These are phyloP conservation scores for Apostasia ramifera DNA, from an alignment of 106 monocot genomes.

Conservation along the genomic window DNA sequence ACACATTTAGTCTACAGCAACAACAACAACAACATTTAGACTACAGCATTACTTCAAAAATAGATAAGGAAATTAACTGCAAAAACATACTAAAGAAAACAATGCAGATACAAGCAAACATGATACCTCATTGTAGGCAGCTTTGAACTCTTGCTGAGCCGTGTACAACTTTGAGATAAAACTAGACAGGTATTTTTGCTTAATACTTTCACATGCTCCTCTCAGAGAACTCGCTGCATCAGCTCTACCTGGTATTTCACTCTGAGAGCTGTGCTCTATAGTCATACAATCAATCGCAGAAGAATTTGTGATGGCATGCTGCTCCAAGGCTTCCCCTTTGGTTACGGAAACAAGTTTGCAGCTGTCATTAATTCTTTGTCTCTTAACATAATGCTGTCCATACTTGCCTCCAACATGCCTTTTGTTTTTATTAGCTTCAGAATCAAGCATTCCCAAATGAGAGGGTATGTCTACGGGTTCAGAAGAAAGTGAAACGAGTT, in stretches of 20 bases:
- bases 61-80: background rate
- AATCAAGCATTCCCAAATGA: conserved; percentile 8
- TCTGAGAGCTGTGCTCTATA: conserved; percentile 12
- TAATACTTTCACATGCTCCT: conserved; percentile 63
- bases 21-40: too few species aligned
- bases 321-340: conserved; percentile 5
- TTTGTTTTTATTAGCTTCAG: conserved; percentile 26
- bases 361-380: conserved; percentile 29
- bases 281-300: conserved; percentile 3
- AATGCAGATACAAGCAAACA: background rate
- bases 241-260: conserved; percentile 27
- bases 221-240: conserved; percentile 47
- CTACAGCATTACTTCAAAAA: too few species aligned
- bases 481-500: conserved; percentile 39
- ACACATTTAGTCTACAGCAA: too few species aligned
- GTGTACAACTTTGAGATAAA: conserved; percentile 59
- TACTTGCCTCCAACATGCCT: conserved; percentile 19
- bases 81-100: background rate
- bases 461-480: conserved; percentile 29
- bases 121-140: conserved; percentile 54
- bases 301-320: conserved; percentile 5
- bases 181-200: conserved; percentile 59
- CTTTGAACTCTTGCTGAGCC: conserved; percentile 65
- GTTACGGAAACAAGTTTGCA: conserved; percentile 4
- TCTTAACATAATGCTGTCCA: conserved; percentile 37